These are phyloP conservation scores for Schizophyllum amplum DNA, from an alignment of 1,284 basidiomycete genomes.

Conservation along the genomic window DNA sequence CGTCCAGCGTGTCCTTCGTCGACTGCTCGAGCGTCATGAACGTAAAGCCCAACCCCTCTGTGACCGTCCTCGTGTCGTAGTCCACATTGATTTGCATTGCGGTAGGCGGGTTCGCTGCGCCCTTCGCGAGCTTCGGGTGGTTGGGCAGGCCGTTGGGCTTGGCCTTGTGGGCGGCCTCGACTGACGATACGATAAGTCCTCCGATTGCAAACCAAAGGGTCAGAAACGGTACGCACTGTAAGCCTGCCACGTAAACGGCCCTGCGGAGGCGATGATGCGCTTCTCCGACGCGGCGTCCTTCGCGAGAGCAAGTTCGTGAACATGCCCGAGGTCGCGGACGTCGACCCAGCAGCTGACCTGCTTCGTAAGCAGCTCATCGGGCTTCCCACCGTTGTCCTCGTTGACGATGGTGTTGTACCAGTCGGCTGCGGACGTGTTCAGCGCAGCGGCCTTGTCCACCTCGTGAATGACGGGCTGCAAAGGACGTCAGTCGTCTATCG, in stretches of 20 bases:
- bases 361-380: slow-evolving; percentile 21
- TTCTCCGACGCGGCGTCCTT: slow-evolving; percentile 50
- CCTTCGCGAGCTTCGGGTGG: neutral
- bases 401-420: slow-evolving; percentile 26
- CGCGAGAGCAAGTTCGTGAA: slow-evolving; percentile 47
- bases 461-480: slow-evolving; percentile 41
- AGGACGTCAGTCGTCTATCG: slow-evolving; percentile 3
- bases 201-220: neutral
- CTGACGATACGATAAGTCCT: slow-evolving; percentile 6
- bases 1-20: neutral
- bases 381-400: slow-evolving; percentile 8
- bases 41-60: neutral
- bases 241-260: slow-evolving; percentile 24
- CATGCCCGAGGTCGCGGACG: slow-evolving; percentile 54
- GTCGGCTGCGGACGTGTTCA: slow-evolving; percentile 40
- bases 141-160: neutral
- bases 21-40: neutral
- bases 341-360: slow-evolving; percentile 40
- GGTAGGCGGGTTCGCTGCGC: neutral
- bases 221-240: slow-evolving; percentile 14
- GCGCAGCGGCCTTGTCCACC: slow-evolving; percentile 29
- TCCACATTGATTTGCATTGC: neutral
- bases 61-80: neutral
- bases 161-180: slow-evolving; percentile 7
- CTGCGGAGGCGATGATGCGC: slow-evolving; percentile 43